A percentile compares a stretch with the other conserved stretches of the same genome.
Conservation (phyloP, 306 rosid species). For the Lithocarpus polystachyus region DNA sequence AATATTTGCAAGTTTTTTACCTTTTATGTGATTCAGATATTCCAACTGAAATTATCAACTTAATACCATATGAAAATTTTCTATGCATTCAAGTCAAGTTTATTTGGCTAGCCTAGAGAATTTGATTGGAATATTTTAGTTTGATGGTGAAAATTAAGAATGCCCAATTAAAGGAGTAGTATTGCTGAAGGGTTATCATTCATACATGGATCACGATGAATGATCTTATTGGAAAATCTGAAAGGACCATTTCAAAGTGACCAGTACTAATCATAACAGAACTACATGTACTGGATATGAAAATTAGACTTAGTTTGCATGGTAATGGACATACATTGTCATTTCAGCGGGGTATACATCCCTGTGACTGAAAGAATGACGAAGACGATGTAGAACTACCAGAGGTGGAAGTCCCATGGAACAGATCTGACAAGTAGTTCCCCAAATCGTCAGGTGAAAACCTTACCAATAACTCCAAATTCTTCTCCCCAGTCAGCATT, state of each 20-base stretch:
- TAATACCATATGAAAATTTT: background rate
- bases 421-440: constrained; percentile 53
- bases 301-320: background rate
- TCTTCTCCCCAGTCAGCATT: constrained; percentile 18
- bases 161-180: background rate
- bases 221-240: background rate
- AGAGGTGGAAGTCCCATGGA: constrained; percentile 34
- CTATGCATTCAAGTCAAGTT: background rate
- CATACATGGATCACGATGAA: background rate
- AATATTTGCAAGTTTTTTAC: background rate
- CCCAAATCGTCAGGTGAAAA: constrained; percentile 51
- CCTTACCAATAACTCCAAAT: constrained; percentile 24
- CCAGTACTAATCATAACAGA: background rate
- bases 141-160: background rate
- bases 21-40: background rate
- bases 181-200: constrained; percentile 6
- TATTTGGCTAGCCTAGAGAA: background rate
- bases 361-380: constrained; percentile 3
- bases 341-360: constrained; percentile 9
- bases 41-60: background rate
- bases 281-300: background rate
- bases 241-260: background rate
- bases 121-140: background rate
- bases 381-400: constrained; percentile 13
- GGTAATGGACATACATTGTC: background rate